Evolutionary conservation across 345 rosid species (phyloP).

Genomic region (Geranium brycei): DNA sequence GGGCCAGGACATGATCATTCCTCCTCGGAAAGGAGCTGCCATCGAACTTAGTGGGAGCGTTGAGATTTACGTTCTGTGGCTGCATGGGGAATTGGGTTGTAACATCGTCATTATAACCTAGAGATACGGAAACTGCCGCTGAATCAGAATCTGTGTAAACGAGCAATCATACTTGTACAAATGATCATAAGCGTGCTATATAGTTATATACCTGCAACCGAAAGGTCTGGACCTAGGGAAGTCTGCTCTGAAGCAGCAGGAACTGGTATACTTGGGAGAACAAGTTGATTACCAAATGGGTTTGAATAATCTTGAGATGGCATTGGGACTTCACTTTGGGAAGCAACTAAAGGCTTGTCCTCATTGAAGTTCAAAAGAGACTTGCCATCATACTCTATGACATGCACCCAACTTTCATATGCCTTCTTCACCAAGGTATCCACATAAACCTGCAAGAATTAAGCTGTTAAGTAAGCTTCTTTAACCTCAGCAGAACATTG

Average conservation of each 20-base stretch:
- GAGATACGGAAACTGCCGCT: background rate
- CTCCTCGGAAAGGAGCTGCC: slow-evolving; percentile 31
- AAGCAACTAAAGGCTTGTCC: slow-evolving; percentile 22
- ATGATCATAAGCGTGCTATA: background rate
- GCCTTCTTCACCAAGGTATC: slow-evolving; percentile 88
- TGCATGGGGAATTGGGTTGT: slow-evolving; percentile 33
- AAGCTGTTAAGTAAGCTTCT: slow-evolving; percentile 3
- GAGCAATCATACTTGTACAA: background rate
- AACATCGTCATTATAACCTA: slow-evolving; percentile 39
- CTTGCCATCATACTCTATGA: slow-evolving; percentile 75
- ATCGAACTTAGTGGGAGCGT: slow-evolving; percentile 34
- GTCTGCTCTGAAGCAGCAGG: slow-evolving; percentile 44
- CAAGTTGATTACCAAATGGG: slow-evolving; percentile 24
- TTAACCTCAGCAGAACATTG: background rate
- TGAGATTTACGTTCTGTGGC: slow-evolving; percentile 34
- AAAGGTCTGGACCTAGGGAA: slow-evolving; percentile 32
- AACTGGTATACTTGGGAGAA: slow-evolving; percentile 29
- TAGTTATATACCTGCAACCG: slow-evolving; percentile 39
- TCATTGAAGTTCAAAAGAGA: slow-evolving; percentile 47
- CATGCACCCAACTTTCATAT: slow-evolving; percentile 92
- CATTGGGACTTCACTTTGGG: slow-evolving; percentile 19
- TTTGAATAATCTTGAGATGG: slow-evolving; percentile 27
- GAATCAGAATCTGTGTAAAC: slow-evolving; percentile 2
- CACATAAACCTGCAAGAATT: slow-evolving; percentile 44
- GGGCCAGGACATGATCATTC: slow-evolving; percentile 22